A percentile compares a stretch with the other conserved stretches of the same genome.
Evolutionary conservation across 2,329 filamentous ascomycete genomes (phyloP).

Genomic region (Penicillium glabrum): DNA sequence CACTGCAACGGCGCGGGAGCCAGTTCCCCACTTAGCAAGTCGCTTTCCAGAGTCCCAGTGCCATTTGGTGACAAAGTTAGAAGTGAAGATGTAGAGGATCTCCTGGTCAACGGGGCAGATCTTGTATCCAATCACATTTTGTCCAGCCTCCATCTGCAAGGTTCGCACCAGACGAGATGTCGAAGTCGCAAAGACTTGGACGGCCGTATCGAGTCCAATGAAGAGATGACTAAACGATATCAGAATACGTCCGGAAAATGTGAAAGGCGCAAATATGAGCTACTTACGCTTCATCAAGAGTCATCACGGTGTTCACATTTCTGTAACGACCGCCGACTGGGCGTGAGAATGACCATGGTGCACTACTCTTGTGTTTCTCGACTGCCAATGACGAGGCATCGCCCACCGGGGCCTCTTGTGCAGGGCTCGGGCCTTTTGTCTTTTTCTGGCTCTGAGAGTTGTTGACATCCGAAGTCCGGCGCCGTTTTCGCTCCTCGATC

Average conservation of each 20-base stretch:
- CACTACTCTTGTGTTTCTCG: constrained; percentile 14
- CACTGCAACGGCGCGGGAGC: constrained; percentile 34
- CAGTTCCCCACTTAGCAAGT: constrained; percentile 45
- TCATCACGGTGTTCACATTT: constrained; percentile 58
- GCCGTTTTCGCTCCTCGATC: constrained; percentile 31
- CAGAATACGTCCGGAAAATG: background rate
- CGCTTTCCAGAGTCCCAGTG: constrained; percentile 55
- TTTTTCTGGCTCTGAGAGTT: constrained; percentile 20
- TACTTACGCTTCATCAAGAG: constrained; percentile 55
- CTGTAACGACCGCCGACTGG: constrained; percentile 57
- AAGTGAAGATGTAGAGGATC: constrained; percentile 55
- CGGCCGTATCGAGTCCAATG: constrained; percentile 68
- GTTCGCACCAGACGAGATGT: constrained; percentile 78
- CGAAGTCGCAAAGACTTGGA: constrained; percentile 77
- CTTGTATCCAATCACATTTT: constrained; percentile 52
- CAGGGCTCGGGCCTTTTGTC: constrained; percentile 24
- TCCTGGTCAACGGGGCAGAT: constrained; percentile 53
- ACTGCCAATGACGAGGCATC: constrained; percentile 8
- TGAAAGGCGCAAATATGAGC: background rate
- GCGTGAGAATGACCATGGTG: constrained; percentile 50
- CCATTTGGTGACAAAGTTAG: constrained; percentile 56
- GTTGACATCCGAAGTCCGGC: constrained; percentile 27
- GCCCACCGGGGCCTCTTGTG: constrained; percentile 21
- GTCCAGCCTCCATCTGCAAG: constrained; percentile 56
- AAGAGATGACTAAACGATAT: constrained; percentile 63